Evolutionary conservation across 352 stramenopile species (phyloP).

Genomic region (Globisporangium takayamanum): DNA sequence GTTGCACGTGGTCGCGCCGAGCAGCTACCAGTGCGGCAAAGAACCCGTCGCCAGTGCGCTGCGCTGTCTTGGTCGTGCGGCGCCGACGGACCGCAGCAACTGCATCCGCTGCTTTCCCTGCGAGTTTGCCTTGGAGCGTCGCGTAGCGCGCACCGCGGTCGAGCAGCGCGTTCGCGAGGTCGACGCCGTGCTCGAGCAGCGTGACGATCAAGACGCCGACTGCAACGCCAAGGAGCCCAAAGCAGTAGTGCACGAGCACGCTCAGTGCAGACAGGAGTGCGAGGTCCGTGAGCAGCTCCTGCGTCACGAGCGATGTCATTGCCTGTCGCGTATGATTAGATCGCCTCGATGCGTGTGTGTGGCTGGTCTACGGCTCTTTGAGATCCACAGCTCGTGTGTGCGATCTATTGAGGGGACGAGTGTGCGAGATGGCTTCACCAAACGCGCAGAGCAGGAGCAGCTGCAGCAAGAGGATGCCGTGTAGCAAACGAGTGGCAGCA

Average conservation of each 20-base stretch:
- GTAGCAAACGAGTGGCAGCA: too few species aligned
- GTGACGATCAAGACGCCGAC: conserved; percentile 31
- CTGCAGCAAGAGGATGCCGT: too few species aligned
- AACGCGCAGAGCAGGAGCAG: too few species aligned
- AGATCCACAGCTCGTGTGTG: too few species aligned
- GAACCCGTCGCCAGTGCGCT: background rate
- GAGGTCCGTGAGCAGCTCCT: conserved; percentile 47
- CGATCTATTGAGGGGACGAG: too few species aligned
- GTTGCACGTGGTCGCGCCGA: background rate
- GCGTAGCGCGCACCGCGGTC: conserved; percentile 1
- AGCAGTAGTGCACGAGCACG: conserved; percentile 59
- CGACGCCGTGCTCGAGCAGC: conserved; percentile 31
- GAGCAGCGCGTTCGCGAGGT: conserved; percentile 3
- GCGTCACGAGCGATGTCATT: conserved; percentile 4
- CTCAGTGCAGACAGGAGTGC: conserved; percentile 46
- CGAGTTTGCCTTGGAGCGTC: conserved; percentile 1
- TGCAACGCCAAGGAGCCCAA: conserved; percentile 46
- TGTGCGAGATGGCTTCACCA: too few species aligned
- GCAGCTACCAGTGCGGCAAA: background rate
- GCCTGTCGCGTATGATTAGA: too few species aligned
- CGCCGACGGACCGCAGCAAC: conserved; percentile 1
- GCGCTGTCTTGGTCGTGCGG: background rate
- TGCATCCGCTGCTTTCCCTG: background rate
- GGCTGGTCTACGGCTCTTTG: too few species aligned
- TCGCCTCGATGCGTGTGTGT: too few species aligned